Evolutionary conservation across 2,329 filamentous ascomycete species (phyloP), one percentile per base, ranked within the genome.

Genomic region (Ceratocystiopsis minuta): DNA sequence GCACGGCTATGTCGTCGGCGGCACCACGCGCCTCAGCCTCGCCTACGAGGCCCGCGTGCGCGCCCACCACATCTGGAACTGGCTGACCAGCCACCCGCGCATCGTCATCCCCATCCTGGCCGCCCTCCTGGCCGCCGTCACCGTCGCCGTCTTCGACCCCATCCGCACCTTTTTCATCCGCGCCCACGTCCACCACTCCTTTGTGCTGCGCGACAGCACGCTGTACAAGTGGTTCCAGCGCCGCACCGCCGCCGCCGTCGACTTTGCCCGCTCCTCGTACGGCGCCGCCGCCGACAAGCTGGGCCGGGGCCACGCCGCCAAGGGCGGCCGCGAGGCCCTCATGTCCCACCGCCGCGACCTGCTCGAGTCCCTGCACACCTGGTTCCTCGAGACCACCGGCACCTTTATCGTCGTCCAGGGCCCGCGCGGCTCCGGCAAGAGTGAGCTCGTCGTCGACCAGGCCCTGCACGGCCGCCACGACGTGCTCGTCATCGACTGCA

Each of bases 391-490:
- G 52, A 87, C 81, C 5, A 75, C 80, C 0, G 85, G 90, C 46
- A 96, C 87, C 0, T 95, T 95, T 55, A 86, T 94, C 48, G 83
- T 96, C 10, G 75, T 98, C 1, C 87, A 94, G 54, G 90, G 90
- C 0, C 87, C 90, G 5, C 75, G 86, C 40, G 90, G 88, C 7
- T 92, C 85, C 0, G 90, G 87, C 1, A 95, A 95, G 60, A 78
- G 75, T 48, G 87, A 95, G 51, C 69, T 96, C 13, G 78, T 96
- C 2, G 57, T 94, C 45, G 81, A 93, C 36, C 82, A 93, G 57
- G 81, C 84, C 0, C 66, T 96, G 15, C 75, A 80, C 48, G 74
- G 75, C 9, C 75, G 80, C 37, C 77, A 74, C 48, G 77, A 92
- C 49, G 84, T 88, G 38, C 64, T 96, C 3, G 65, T 92, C 4